A percentile compares a stretch with the other conserved stretches of the same genome.
Evolutionary conservation across 768 basidiomycete genomes (phyloP).

Genomic region (Kwoniella dendrophila): DNA sequence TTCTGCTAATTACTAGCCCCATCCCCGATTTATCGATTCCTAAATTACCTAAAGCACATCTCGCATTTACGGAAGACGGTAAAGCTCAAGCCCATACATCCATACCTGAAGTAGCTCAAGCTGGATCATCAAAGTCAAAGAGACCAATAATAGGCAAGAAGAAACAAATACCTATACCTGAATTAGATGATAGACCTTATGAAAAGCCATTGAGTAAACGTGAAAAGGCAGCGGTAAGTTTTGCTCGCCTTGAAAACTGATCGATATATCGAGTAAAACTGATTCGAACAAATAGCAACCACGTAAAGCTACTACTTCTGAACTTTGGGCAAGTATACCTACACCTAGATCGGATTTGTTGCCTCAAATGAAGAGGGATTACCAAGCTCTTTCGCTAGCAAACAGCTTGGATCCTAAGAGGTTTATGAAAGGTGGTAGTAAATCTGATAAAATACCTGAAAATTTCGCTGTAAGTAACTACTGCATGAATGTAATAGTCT

Average conservation of each 20-base stretch:
- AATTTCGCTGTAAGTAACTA: slow-evolving; percentile 49
- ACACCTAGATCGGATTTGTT: slow-evolving; percentile 41
- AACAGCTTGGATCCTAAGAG: slow-evolving; percentile 55
- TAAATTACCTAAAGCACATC: slow-evolving; percentile 31
- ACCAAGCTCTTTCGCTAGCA: slow-evolving; percentile 52
- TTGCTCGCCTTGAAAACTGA: not conserved
- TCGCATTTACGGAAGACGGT: slow-evolving; percentile 32
- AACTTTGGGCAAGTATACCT: slow-evolving; percentile 51
- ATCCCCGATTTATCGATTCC: slow-evolving; percentile 46
- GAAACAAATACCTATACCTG: slow-evolving; percentile 18
- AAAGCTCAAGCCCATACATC: slow-evolving; percentile 19
- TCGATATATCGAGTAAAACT: not conserved
- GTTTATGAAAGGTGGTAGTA: slow-evolving; percentile 54
- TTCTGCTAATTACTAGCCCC: slow-evolving; percentile 33
- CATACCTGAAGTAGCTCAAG: slow-evolving; percentile 8
- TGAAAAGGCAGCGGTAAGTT: slow-evolving; percentile 46
- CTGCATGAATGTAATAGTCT: not conserved
- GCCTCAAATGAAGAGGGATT: slow-evolving; percentile 54
- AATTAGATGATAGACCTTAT: slow-evolving; percentile 41
- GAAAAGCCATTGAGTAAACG: slow-evolving; percentile 36
- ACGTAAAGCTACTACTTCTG: slow-evolving; percentile 45
- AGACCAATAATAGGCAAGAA: slow-evolving; percentile 5
- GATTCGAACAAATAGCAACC: slow-evolving; percentile 34
- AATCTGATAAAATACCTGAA: slow-evolving; percentile 48
- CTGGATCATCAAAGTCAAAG: slow-evolving; percentile 27